A percentile compares a stretch with the other conserved stretches of the same genome.
Conservation (phyloP, 345 rosid genomes). For the Gossypium stocksii region DNA sequence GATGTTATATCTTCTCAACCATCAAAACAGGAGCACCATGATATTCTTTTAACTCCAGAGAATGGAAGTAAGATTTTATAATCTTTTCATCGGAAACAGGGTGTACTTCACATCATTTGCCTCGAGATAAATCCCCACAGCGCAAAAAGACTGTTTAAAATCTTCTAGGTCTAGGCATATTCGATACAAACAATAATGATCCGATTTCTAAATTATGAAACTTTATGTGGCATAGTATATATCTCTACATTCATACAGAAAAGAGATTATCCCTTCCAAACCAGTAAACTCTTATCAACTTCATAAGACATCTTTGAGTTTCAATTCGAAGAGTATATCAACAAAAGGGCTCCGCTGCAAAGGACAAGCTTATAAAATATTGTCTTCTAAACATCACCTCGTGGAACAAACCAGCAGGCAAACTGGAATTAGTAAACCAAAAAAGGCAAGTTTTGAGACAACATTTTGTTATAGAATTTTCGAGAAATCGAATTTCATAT, state of each 20-base stretch:
- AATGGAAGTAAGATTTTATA: not conserved
- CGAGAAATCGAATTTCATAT: not conserved
- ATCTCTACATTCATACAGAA: not conserved
- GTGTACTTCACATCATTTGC: not conserved
- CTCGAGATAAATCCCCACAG: not conserved
- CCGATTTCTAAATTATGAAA: not conserved
- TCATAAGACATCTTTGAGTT: not conserved
- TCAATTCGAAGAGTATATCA: not conserved
- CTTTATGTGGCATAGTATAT: not conserved
- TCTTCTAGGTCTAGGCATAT: not conserved
- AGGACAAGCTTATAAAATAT: not conserved
- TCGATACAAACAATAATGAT: not conserved
- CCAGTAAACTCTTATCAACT: not conserved
- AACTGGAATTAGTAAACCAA: not conserved
- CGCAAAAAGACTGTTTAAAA: not conserved
- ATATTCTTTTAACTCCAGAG: not conserved
- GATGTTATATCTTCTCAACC: not conserved
- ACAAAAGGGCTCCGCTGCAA: not conserved
- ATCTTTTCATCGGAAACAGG: not conserved
- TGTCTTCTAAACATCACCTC: not conserved
- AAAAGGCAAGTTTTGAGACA: not conserved
- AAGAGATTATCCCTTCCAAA: conserved; percentile 1
- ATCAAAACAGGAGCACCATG: not conserved
- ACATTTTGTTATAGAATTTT: not conserved
- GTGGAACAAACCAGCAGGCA: not conserved